Evolutionary conservation across 495 filamentous ascomycete genomes (phyloP), one percentile per base, ranked within the genome.

Genomic region (Mytilinidion resinicola): DNA sequence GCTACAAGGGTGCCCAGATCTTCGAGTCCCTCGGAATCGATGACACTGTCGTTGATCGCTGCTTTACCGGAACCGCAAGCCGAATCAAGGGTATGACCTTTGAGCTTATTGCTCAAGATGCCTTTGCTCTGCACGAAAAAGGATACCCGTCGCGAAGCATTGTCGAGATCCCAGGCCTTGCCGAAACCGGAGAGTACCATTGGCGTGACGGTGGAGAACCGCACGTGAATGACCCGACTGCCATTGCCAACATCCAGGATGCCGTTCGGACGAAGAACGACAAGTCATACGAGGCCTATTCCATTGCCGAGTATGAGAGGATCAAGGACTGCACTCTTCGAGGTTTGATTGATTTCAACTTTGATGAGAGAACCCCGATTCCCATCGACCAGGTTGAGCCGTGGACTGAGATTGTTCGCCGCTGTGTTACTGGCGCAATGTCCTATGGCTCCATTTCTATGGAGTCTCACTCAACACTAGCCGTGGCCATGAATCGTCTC

Each of bases 371-470:
- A 56, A 83, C 79, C 5, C 85, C 92, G 17, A 88, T 99, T 47
- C 91, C 91, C 9, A 96, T 99, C 62, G 93, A 99, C 61, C 92
- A 97, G 70, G 93, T 99, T 50, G 93, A 99, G 72, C 90, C 95
- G 6, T 99, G 93, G 93, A 97, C 93, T 9, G 92, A 96, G 67
- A 97, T 99, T 62, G 95, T 97, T 33, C 90, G 93, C 43, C 87
- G 93, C 52, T 97, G 97, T 73, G 92, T 91, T 66, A 99, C 93
- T n/a, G 93, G 93, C 66, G 93, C 93, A 61, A 99, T 99, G 93
- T 99, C 93, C 15, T 99, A 99, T 69, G 93, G 93, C 44, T 99
- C 93, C 25, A 99, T 99, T 66, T 97, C 95, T 34, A 96, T 97
- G 91, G 95, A 99, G 70, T 91, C 93, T 47, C 93, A 99, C 78